phyloP scores from a whole-genome alignment of 768 basidiomycete genomes.

The Pleurotus platypus region DNA sequence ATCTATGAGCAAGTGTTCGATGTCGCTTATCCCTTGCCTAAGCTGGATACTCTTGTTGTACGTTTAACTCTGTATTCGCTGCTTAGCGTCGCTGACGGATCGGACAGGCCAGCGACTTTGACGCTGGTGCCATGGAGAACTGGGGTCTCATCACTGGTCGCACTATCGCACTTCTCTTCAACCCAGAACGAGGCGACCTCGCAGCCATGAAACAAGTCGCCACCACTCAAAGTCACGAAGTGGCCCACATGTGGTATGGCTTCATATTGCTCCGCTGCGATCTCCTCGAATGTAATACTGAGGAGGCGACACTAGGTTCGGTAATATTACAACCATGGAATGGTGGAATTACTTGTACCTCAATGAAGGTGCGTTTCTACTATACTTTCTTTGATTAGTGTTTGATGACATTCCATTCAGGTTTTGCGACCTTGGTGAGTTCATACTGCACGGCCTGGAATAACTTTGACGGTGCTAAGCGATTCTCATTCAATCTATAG shows the following conservation, averaged over 20 bases:
- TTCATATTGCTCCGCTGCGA: background rate
- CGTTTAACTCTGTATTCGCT: constrained; percentile 18
- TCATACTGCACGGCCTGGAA: background rate
- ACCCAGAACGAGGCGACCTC: constrained; percentile 71
- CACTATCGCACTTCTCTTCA: constrained; percentile 75
- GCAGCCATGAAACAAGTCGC: constrained; percentile 78
- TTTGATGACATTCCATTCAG: constrained; percentile 26
- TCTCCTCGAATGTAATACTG: background rate
- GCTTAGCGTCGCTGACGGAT: background rate
- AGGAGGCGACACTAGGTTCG: constrained; percentile 55
- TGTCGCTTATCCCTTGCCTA: constrained; percentile 89
- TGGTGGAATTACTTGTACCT: constrained; percentile 89
- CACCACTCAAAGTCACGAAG: constrained; percentile 78
- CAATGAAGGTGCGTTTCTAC: constrained; percentile 57
- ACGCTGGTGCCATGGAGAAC: constrained; percentile 92
- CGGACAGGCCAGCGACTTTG: constrained; percentile 75
- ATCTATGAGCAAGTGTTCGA: constrained; percentile 93
- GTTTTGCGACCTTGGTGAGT: constrained; percentile 81
- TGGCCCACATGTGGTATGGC: constrained; percentile 75
- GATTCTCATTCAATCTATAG: constrained; percentile 24
- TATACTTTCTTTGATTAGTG: background rate
- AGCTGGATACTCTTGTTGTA: constrained; percentile 89
- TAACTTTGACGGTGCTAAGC: background rate
- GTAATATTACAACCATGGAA: constrained; percentile 90
- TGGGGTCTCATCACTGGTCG: constrained; percentile 92